These are phyloP conservation scores for Nothophoma quercina DNA, from an alignment of 2,329 filamentous ascomycete species.

Conservation along the genomic window DNA sequence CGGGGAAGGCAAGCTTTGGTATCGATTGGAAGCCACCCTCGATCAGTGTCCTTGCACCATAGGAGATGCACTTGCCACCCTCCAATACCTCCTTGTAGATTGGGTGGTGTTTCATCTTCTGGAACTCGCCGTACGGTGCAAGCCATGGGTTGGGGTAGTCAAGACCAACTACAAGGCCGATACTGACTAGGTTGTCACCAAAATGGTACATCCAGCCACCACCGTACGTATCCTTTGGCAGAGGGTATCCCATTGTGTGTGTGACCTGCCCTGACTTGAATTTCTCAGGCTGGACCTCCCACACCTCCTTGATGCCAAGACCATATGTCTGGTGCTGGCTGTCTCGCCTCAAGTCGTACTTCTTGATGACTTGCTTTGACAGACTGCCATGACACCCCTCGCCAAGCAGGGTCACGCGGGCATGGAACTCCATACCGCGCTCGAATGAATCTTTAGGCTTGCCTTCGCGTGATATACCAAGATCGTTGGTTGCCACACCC, in stretches of 20 bases:
- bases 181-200: conserved; percentile 91
- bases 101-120: conserved; percentile 98
- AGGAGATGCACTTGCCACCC: conserved; percentile 96
- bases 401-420: conserved; percentile 86
- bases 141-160: conserved; percentile 98
- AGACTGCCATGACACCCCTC: conserved; percentile 97
- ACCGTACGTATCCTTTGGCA: conserved; percentile 89
- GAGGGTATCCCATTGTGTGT: conserved; percentile 92
- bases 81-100: conserved; percentile 86
- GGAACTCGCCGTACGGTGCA: conserved; percentile 94
- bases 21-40: conserved; percentile 98
- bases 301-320: conserved; percentile 93
- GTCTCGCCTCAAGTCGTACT: conserved; percentile 87
- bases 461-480: conserved; percentile 82
- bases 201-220: conserved; percentile 99
- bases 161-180: conserved; percentile 90
- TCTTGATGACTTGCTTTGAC: conserved; percentile 93
- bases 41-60: conserved; percentile 87
- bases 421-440: conserved; percentile 98
- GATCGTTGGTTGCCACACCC: conserved; percentile 94
- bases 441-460: conserved; percentile 91
- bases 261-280: conserved; percentile 85
- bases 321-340: conserved; percentile 96
- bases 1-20: conserved; percentile 94
- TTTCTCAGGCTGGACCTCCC: conserved; percentile 93